Evolutionary conservation across 768 basidiomycete species (phyloP), one percentile per base, ranked within the genome.

Genomic region (Hericium erinaceus): DNA sequence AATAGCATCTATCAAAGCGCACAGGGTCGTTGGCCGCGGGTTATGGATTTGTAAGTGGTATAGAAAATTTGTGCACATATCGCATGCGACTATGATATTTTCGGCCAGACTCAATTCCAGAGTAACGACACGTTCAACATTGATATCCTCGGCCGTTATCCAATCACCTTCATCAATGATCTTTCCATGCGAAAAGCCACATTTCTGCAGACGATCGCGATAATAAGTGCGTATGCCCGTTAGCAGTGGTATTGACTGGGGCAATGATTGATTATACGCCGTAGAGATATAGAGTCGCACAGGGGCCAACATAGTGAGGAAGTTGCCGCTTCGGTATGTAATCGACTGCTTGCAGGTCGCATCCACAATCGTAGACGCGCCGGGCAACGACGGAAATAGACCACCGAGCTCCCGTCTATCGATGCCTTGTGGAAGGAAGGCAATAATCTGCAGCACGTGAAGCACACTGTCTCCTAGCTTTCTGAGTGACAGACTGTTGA

Each of bases 41-140:
- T 4, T 26, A 26, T 26, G 26, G 26, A 26, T 26, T 26, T 26
- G 26, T 26, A 26, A 26, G 26, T 26, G 26, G 26, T 26, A 26
- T 26, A 26, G 26, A 3, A 26, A 26, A 26, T 26, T 26, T 26
- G 26, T 4, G 26, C 26, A 26, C 26, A 26, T 26, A 26, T 26
- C 3, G 26, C 26, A 26, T 4, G 26, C 5, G 26, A 26, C 26
- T 26, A 26, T 26, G 26, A 77, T 79, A 66, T 64, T 57, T 65
- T 63, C 24, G 18, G 44, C 44, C 38, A 59, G 50, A 53, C 39
- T 48, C 46, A 16, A 39, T 9, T 39, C 40, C 40, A 41, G 40
- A 41, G 40, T n/a, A 13, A 41, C n/a, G 12, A 41, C 40, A 13
- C 40, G 40, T n/a, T 41, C 40, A 41, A 41, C n/a, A 41, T 41